A percentile compares a stretch with the other conserved stretches of the same genome.
Evolutionary conservation across 345 rosid genomes (phyloP).

Genomic region (Bruguiera sexangula): DNA sequence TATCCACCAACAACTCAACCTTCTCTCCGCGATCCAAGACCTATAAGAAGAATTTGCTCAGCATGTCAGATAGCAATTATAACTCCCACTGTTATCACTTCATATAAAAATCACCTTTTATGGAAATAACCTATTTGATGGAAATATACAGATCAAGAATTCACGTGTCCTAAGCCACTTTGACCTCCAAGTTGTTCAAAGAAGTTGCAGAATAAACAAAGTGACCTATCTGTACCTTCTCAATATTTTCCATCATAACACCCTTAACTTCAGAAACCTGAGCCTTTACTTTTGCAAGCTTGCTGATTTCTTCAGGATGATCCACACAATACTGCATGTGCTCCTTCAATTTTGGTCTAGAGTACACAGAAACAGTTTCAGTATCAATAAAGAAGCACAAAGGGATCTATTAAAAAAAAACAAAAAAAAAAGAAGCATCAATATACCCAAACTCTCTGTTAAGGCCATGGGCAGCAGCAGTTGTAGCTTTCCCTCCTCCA

Average conservation of each 20-base stretch:
- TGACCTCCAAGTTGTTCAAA: neutral
- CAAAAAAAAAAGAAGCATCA: neutral
- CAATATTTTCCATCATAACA: constrained; percentile 99
- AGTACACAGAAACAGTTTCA: neutral
- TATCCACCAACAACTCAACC: constrained; percentile 95
- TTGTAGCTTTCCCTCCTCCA: constrained; percentile 86
- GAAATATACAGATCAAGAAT: neutral
- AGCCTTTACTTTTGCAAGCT: constrained; percentile 96
- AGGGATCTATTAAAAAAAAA: neutral
- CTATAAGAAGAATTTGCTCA: constrained; percentile 26
- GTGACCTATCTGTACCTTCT: constrained; percentile 54
- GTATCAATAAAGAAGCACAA: neutral
- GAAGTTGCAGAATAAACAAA: neutral
- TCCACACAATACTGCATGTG: constrained; percentile 94
- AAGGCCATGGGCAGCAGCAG: constrained; percentile 67
- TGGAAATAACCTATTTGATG: neutral
- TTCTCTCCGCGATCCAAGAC: constrained; percentile 99
- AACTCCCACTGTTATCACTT: no score
- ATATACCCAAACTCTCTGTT: constrained; percentile 78
- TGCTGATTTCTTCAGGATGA: constrained; percentile 96
- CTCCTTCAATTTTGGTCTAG: constrained; percentile 83
- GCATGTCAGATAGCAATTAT: neutral
- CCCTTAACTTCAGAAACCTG: constrained; percentile 99
- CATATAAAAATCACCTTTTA: neutral
- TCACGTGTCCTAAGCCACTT: neutral